Percentiles rank a stretch among this genome's conserved stretches.
Evolutionary conservation across 2,329 filamentous ascomycete genomes (phyloP).

Genomic region (Chrysosporium keratinophilum): DNA sequence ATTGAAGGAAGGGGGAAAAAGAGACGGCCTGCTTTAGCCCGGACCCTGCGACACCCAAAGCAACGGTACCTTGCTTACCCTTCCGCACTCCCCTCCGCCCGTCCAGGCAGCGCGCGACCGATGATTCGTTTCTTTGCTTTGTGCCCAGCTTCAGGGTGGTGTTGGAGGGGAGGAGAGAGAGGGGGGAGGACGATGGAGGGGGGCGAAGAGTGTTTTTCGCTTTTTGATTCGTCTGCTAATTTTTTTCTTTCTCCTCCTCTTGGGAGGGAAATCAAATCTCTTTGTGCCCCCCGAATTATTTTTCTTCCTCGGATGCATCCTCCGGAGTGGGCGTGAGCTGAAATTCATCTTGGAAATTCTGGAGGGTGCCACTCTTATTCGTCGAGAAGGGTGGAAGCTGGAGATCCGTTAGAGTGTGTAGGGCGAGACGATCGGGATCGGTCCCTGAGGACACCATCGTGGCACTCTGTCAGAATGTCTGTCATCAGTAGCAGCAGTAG

Average conservation of each 20-base stretch:
- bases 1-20: neutral
- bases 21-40: neutral
- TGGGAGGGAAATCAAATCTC: neutral
- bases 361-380: too few species aligned
- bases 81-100: neutral
- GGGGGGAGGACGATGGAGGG: neutral
- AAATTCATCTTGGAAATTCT: neutral
- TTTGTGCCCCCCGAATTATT: too few species aligned
- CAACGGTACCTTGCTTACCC: slow-evolving; percentile 10
- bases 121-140: slow-evolving; percentile 5
- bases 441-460: too few species aligned
- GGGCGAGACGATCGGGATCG: too few species aligned
- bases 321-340: neutral
- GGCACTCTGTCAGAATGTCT: too few species aligned
- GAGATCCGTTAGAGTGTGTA: too few species aligned
- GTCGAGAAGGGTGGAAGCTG: too few species aligned
- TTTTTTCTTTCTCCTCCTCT: neutral
- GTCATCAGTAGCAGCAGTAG: too few species aligned
- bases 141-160: neutral
- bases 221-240: neutral
- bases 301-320: neutral
- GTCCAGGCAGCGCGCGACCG: neutral
- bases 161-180: neutral
- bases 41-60: neutral
- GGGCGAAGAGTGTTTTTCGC: neutral